Base-by-base conservation (phyloP, 192 early-diverging fungal genomes). In the Lunasporangiospora selenospora region DNA sequence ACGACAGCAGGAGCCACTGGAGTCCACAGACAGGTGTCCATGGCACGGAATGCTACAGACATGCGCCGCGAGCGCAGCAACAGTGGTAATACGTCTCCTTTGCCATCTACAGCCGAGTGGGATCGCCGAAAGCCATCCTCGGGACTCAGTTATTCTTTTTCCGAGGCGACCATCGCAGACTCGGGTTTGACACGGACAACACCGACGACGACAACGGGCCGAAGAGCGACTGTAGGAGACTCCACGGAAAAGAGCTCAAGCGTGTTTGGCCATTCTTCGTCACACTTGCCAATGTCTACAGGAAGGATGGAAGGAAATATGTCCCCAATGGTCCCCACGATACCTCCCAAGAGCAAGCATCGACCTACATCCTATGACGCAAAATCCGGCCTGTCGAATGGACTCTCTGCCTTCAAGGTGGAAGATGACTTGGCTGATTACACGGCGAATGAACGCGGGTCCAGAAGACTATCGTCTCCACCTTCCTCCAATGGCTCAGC, bases 321-420 rank as follows among this genome's bases (percentile, higher is more conserved):
- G 24, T 11, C 19, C 13, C 44, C 46, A 2, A 29, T 36, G n/a
- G 9, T 62, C 21, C 67, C 67, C 16, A 15, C 33, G 1, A 30
- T 71, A 3, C 67, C 67, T 12, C 53, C 54, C 13, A 71, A 71
- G 41, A 71, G 53, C 33, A 62, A 57, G 34, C 36, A 57, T 18
- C 51, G 67, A 31, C 53, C 53, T 0, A 16, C 4, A 12, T 62
- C 59, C 0, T 33, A 45, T 16, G 67, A 71, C 37, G 32, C 38
- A 4, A 70, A 53, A 9, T 47, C 45, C 23, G 23, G 23, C 9
- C 18, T 26, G 45, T 21, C 29, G 13, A 8, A 26, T 15, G 24
- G 2, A 5, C 21, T 13, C 24, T 10, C 23, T 29, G 6, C 13
- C 12, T 15, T 7, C 6, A 19, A 26, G 24, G 18, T 15, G 3